Evolutionary conservation across 352 stramenopile genomes (phyloP).

Genomic region (Globisporangium acanthophoron): DNA sequence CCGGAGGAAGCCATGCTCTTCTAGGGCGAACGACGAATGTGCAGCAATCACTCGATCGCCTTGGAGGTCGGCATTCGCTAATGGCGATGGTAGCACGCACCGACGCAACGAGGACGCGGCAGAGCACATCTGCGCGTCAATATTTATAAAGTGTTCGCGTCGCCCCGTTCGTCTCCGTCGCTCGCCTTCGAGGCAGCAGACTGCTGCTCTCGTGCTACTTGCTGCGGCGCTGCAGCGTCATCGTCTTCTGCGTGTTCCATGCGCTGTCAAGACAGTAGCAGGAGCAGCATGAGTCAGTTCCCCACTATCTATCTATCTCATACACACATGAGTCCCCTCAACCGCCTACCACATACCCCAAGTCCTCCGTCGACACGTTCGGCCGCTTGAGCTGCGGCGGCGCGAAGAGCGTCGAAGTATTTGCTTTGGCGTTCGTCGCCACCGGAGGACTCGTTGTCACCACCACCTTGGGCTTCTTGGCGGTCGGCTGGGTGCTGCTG

Average conservation of each 20-base stretch:
- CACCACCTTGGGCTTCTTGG: constrained; percentile 12
- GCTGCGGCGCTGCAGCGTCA: constrained; percentile 33
- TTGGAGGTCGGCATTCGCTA: no score
- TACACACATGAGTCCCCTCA: not conserved
- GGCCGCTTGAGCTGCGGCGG: constrained; percentile 61
- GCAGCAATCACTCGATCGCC: no score
- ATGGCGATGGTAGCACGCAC: no score
- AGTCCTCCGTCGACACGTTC: constrained; percentile 69
- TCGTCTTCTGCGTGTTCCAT: constrained; percentile 68
- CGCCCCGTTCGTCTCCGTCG: not conserved
- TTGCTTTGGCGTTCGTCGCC: not conserved
- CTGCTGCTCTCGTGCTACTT: constrained; percentile 13
- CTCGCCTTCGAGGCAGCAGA: not conserved
- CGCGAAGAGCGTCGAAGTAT: constrained; percentile 26
- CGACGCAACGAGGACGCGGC: not conserved
- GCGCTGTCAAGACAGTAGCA: constrained; percentile 18
- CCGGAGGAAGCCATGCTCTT: constrained; percentile 6
- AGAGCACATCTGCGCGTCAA: not conserved
- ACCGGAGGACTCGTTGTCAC: not conserved
- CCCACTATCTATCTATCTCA: no score
- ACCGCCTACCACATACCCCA: constrained; percentile 27
- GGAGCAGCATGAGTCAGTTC: not conserved
- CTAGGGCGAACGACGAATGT: not conserved
- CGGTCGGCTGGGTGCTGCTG: constrained; percentile 4
- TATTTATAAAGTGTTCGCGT: not conserved